Evolutionary conservation across 2,329 filamentous ascomycete species (phyloP).

Genomic region (Penicillium hesseltinei): DNA sequence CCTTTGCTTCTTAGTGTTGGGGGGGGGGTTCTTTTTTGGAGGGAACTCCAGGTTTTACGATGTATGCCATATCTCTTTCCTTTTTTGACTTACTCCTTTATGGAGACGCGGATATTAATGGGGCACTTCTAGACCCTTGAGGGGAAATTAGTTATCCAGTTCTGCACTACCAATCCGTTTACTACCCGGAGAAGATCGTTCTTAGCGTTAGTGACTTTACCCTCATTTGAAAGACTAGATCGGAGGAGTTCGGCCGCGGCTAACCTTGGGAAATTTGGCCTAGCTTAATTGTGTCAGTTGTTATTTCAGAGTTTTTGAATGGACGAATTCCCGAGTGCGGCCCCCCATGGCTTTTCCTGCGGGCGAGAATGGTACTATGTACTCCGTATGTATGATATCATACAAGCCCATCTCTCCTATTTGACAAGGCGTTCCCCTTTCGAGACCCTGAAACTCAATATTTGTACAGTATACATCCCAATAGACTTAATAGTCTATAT

Average conservation of each 20-base stretch:
- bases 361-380: not conserved
- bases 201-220: not conserved
- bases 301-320: not conserved
- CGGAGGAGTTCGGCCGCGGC: conserved; percentile 17
- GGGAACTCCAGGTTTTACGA: not conserved
- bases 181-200: not conserved
- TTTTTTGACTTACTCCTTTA: not conserved
- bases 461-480: not conserved
- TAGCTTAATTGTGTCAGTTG: not conserved
- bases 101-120: conserved; percentile 1
- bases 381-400: not conserved
- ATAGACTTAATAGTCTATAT: not conserved
- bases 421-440: not conserved
- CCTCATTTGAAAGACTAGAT: not conserved
- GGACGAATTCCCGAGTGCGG: not conserved
- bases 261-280: conserved; percentile 6
- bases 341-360: not conserved
- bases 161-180: not conserved
- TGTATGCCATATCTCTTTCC: not conserved
- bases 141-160: not conserved
- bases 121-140: not conserved
- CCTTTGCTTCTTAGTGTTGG: not conserved
- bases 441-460: not conserved
- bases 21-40: not conserved
- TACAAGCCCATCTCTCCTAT: not conserved